Evolutionary conservation across 257 asterid genomes (phyloP), one percentile per base, ranked within the genome.

Genomic region (Agastache rugosa): DNA sequence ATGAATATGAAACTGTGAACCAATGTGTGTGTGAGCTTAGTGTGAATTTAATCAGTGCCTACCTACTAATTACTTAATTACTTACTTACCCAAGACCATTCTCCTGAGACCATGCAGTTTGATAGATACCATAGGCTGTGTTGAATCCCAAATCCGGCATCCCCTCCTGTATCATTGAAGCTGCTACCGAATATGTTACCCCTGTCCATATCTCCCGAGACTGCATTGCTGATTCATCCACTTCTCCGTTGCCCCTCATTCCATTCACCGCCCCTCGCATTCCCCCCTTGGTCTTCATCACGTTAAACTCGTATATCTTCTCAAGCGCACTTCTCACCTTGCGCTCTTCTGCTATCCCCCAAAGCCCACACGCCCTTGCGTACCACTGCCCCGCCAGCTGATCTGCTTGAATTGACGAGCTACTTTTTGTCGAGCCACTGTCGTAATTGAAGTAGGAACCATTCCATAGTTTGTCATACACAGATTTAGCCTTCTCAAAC

Each of bases 361-460:
- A 75, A 56, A 91, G 93, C 44, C 91, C 93, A 53, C 91, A 88
- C 11, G 97, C 95, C 67, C 83, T 70, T 67, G 96, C 96, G 56
- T 90, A 91, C 97, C 97, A 91, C 73, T 91, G 90, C 23, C 97
- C 97, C 3, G 97, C 97, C 83, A 91, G 74, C 79, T 89, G 97
- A 80, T 91, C 97, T 4, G 97, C 93, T 77, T 91, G 97, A 74
- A 91, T 91, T 1, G 96, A 91, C 10, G 87, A 71, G 74, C 97
- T 84, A 0, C 79, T 77, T 16, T 71, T 75, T 20, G 83, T 64
- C 29, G 79, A 82, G 6, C 91, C 77, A 15, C 76, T 77, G 74
- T 91, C 97, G 34, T 91, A 91, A 67, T 88, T 83, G 74, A 88
- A 91, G 74, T 88, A 91, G 5, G 94, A 87, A 31, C 97, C 97